Conservation (phyloP, 345 rosid species). For the Rubroshorea leprosula region DNA sequence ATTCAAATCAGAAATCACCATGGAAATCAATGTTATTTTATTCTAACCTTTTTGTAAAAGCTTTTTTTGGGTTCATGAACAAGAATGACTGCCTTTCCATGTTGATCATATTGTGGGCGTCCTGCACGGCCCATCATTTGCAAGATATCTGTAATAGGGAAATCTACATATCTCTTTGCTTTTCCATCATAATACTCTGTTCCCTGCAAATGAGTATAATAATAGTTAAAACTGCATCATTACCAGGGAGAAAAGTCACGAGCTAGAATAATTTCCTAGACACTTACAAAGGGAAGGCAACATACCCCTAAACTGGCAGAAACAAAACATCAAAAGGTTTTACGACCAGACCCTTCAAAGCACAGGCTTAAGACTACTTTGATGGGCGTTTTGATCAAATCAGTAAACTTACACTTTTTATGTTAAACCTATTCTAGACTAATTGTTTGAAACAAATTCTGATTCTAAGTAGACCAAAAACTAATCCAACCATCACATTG, state of each 20-base stretch:
- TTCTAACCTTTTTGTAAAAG: constrained; percentile 85
- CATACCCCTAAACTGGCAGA: background rate
- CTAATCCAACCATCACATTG: background rate
- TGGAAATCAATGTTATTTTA: constrained; percentile 4
- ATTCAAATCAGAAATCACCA: constrained; percentile 15
- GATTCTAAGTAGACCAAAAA: background rate
- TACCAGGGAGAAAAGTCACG: background rate
- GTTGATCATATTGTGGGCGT: constrained; percentile 97
- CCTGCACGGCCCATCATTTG: constrained; percentile 99
- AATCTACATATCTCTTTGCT: constrained; percentile 92
- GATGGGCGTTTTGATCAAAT: no score
- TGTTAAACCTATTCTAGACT: background rate
- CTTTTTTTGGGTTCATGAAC: constrained; percentile 99
- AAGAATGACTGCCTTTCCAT: constrained; percentile 98
- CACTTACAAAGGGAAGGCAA: background rate
- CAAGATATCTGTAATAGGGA: constrained; percentile 92
- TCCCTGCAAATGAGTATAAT: constrained; percentile 48
- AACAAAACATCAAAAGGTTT: background rate
- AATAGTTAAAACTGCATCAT: constrained; percentile 6
- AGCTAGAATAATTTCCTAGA: background rate
- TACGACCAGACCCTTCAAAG: background rate
- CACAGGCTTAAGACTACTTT: no score
- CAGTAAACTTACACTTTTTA: background rate
- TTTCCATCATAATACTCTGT: constrained; percentile 95
- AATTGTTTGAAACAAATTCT: background rate